These are phyloP conservation scores for Skeletonema tropicum DNA, from an alignment of 108 stramenopile species.

Conservation along the genomic window DNA sequence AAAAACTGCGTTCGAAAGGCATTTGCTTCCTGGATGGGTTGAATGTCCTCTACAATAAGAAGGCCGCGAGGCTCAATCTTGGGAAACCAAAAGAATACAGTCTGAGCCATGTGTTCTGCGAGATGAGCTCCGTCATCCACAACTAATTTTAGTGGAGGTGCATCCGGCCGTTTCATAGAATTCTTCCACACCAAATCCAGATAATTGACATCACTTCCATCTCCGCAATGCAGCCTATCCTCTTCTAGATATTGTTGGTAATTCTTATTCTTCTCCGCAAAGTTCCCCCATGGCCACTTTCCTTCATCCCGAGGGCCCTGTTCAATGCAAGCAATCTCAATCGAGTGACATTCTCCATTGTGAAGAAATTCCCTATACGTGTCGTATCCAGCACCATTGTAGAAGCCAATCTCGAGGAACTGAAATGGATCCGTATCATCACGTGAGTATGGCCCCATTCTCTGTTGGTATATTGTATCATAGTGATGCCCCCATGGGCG, in stretches of 20 bases:
- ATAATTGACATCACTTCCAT: constrained; percentile 41
- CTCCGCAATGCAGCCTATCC: constrained; percentile 64
- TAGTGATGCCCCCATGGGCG: constrained; percentile 61
- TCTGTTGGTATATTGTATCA: constrained; percentile 61
- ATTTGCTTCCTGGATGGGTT: constrained; percentile 46
- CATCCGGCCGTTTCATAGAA: constrained; percentile 45
- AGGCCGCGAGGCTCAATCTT: constrained; percentile 60
- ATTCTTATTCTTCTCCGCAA: constrained; percentile 46
- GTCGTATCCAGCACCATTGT: constrained; percentile 49
- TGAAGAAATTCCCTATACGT: constrained; percentile 47
- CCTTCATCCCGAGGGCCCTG: constrained; percentile 54
- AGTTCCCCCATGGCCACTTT: constrained; percentile 71
- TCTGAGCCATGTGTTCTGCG: constrained; percentile 52
- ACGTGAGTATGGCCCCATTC: constrained; percentile 43
- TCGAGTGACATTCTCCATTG: constrained; percentile 51
- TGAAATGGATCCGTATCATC: constrained; percentile 54
- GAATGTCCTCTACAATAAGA: constrained; percentile 63
- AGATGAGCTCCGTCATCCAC: constrained; percentile 67
- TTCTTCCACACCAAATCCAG: constrained; percentile 37
- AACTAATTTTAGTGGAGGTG: constrained; percentile 62
- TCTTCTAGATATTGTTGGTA: constrained; percentile 48
- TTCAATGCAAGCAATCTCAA: constrained; percentile 62
- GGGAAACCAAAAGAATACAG: constrained; percentile 69
- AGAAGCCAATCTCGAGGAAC: constrained; percentile 69
- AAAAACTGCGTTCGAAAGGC: constrained; percentile 59